A percentile compares a stretch with the other conserved stretches of the same genome.
phyloP scores from a whole-genome alignment of 2,329 filamentous ascomycete genomes.

The Epichloe sp. region DNA sequence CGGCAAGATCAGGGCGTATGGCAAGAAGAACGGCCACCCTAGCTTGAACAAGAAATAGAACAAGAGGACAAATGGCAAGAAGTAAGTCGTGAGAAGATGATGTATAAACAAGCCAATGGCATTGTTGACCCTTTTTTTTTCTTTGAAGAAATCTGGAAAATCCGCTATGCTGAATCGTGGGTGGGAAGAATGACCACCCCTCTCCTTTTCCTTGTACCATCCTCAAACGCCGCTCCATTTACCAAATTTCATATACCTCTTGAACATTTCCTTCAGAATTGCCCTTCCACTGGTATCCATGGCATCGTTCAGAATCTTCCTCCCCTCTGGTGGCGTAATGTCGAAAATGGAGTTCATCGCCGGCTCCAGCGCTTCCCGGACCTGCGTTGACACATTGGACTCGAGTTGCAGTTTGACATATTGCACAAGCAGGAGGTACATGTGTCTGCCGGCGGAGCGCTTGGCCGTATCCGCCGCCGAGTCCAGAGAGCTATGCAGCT shows the following conservation, averaged over 20 bases:
- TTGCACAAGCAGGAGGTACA: slow-evolving; percentile 45
- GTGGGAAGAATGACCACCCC: background rate
- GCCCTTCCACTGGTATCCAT: slow-evolving; percentile 47
- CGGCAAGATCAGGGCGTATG: slow-evolving; percentile 42
- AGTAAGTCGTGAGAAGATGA: background rate
- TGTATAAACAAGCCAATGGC: background rate
- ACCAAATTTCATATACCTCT: slow-evolving; percentile 47
- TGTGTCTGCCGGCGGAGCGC: slow-evolving; percentile 46
- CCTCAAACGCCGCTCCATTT: slow-evolving; percentile 47
- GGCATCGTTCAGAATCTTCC: slow-evolving; percentile 44
- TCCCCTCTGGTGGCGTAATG: slow-evolving; percentile 40
- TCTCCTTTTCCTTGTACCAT: background rate
- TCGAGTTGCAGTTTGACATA: slow-evolving; percentile 51
- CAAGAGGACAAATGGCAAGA: background rate
- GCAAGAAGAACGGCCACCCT: slow-evolving; percentile 45
- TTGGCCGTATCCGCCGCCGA: slow-evolving; percentile 49
- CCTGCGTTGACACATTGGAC: slow-evolving; percentile 32
- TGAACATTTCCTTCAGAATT: slow-evolving; percentile 45
- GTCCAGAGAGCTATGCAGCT: slow-evolving; percentile 34
- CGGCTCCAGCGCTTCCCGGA: slow-evolving; percentile 43
- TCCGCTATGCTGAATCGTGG: background rate
- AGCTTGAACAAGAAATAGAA: slow-evolving; percentile 29
- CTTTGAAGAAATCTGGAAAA: background rate
- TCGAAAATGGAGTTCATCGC: slow-evolving; percentile 47
- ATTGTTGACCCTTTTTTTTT: background rate